Evolutionary conservation across 2,329 filamentous ascomycete species (phyloP).

Genomic region (Sclerotinia sclerotiorum): DNA sequence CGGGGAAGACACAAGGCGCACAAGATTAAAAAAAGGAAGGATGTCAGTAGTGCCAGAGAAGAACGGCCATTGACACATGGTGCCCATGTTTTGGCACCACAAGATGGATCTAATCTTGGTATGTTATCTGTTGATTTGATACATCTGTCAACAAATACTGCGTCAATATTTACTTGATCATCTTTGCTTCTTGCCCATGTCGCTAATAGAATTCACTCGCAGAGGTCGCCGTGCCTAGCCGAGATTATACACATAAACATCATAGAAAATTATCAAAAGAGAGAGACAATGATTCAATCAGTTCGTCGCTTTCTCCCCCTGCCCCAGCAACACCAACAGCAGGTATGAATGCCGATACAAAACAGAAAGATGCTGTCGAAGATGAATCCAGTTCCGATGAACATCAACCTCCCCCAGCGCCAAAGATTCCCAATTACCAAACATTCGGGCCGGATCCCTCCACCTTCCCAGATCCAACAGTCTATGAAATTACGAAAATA

Average conservation of each 20-base stretch:
- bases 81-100: constrained; percentile 61
- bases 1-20: constrained; percentile 51
- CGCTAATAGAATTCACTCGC: constrained; percentile 22
- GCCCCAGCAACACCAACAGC: constrained; percentile 46
- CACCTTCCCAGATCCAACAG: constrained; percentile 85
- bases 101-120: constrained; percentile 64
- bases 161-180: not conserved
- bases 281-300: constrained; percentile 52
- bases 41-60: constrained; percentile 60
- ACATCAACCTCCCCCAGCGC: constrained; percentile 59
- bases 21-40: constrained; percentile 80
- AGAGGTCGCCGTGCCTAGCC: constrained; percentile 32
- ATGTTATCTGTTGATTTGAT: constrained; percentile 33
- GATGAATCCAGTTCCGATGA: constrained; percentile 52
- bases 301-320: constrained; percentile 60
- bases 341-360: constrained; percentile 60
- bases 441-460: constrained; percentile 92
- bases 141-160: not conserved
- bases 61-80: constrained; percentile 60
- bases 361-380: constrained; percentile 48
- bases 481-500: constrained; percentile 86
- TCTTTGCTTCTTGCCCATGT: not conserved
- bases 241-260: constrained; percentile 29
- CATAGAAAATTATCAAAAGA: constrained; percentile 23
- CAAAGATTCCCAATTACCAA: constrained; percentile 66